Conservation (phyloP, 495 filamentous ascomycete genomes). For the Mytilinidion resinicola region DNA sequence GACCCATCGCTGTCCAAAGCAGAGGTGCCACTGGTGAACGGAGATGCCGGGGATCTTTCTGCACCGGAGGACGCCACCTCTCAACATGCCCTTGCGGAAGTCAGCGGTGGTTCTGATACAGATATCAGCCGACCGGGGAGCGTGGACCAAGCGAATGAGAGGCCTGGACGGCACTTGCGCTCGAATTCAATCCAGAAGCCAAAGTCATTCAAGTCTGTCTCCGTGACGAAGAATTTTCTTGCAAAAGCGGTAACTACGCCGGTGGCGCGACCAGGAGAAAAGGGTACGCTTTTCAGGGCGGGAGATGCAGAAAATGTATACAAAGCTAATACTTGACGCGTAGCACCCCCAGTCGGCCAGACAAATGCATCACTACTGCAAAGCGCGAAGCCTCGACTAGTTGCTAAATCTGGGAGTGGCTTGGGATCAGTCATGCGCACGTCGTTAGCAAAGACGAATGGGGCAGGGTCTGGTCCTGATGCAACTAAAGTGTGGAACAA, state of each 20-base stretch:
- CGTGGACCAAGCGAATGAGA: slow-evolving; percentile 43
- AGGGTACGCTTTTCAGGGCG: slow-evolving; percentile 12
- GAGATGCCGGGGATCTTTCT: slow-evolving; percentile 24
- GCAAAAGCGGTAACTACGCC: slow-evolving; percentile 47
- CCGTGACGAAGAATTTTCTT: slow-evolving; percentile 83
- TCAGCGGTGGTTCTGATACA: slow-evolving; percentile 58
- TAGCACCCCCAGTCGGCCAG: slow-evolving; percentile 45
- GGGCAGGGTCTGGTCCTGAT: slow-evolving; percentile 52
- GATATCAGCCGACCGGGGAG: slow-evolving; percentile 46
- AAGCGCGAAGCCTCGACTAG: slow-evolving; percentile 52
- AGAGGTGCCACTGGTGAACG: slow-evolving; percentile 28
- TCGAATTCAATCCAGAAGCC: slow-evolving; percentile 74
- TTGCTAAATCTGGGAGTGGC: slow-evolving; percentile 59
- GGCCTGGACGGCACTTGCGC: slow-evolving; percentile 56
- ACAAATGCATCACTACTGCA: slow-evolving; percentile 42
- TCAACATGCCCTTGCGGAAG: slow-evolving; percentile 17
- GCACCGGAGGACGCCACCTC: slow-evolving; percentile 11
- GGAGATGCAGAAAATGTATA: no score
- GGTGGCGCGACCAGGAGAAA: slow-evolving; percentile 32
- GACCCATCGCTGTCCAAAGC: slow-evolving; percentile 28
- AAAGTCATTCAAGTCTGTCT: slow-evolving; percentile 87
- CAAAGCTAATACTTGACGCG: neutral
- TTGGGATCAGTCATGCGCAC: slow-evolving; percentile 48
- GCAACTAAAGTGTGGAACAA: slow-evolving; percentile 91
- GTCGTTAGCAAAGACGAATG: slow-evolving; percentile 41